Evolutionary conservation across 129 eudicot species (phyloP), one percentile per base, ranked within the genome.

Genomic region (Mikania micrantha): DNA sequence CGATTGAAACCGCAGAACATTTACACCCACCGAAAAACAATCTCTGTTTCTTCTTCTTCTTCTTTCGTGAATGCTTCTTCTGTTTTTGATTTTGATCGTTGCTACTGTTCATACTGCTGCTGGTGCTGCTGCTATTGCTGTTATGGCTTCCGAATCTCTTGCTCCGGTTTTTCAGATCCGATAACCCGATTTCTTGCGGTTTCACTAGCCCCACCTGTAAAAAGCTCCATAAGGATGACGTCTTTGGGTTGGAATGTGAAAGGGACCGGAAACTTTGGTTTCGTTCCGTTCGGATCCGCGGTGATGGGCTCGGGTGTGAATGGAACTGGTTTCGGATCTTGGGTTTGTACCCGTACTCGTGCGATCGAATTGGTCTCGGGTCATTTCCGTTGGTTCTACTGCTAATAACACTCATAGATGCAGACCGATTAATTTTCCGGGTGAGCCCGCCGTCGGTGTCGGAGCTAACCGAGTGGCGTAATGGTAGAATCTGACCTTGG

Each of bases 271-370:
- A 70, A 16, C 59, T 68, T 8, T 84, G 80, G n/a, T n/a, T n/a
- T n/a, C n/a, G n/a, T n/a, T n/a, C n/a, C 17, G 69, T 44, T 8
- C 85, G 80, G 54, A 89, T 35, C 63, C 83, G 85, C 8, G 99
- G 97, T 4, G 81, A 84, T n/a, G 99, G 99, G 50, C 97, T 94
- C 12, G 97, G 97, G 78, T 86, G 87, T 50, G 95, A 86, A 19
- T 94, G 95, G 74, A 94, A 90, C 28, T 78, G 85, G 79, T 84
- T 94, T 19, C 82, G 82, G 22, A 66, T 31, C 64, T 64, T 79
- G 7, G 84, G 82, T 36, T 81, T 83, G 78, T 71, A 62, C 15
- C 47, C 49, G 25, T 41, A 22, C 29, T 24, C 78, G 20, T 39
- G 34, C 62, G 60, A 70, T 9, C 65, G 68, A 16, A 64, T 34